phyloP scores from a whole-genome alignment of 1,284 basidiomycete genomes.

The Sporisorium exsertum region DNA sequence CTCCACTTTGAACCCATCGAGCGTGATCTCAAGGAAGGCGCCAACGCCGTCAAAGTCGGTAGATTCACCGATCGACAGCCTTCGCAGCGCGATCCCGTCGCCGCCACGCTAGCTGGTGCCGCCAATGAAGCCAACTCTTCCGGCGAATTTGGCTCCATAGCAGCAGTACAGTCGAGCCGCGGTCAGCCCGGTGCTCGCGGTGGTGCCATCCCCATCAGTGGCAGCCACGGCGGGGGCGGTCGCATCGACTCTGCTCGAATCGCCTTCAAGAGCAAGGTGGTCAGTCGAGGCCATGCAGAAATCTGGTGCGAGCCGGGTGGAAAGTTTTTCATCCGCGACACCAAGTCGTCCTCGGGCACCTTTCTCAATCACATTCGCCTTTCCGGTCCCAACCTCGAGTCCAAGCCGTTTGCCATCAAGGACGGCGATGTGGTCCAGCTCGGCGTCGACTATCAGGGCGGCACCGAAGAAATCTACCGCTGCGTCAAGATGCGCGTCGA shows the following conservation, averaged over 20 bases:
- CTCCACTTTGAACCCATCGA: slow-evolving; percentile 92
- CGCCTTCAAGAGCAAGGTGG: slow-evolving; percentile 96
- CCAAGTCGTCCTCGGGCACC: slow-evolving; percentile 89
- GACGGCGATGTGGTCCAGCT: slow-evolving; percentile 96
- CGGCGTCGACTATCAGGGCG: slow-evolving; percentile 98
- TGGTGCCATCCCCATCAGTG: slow-evolving; percentile 49
- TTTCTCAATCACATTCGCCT: slow-evolving; percentile 95
- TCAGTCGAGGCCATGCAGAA: slow-evolving; percentile 92
- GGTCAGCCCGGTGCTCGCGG: slow-evolving; percentile 50
- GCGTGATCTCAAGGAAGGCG: slow-evolving; percentile 76
- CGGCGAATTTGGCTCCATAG: slow-evolving; percentile 20
- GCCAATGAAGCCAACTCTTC: slow-evolving; percentile 12
- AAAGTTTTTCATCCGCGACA: slow-evolving; percentile 89
- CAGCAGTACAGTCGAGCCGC: slow-evolving; percentile 13
- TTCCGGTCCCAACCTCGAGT: slow-evolving; percentile 82
- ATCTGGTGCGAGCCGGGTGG: slow-evolving; percentile 80
- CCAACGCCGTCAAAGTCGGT: slow-evolving; percentile 82
- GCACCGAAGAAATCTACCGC: slow-evolving; percentile 96
- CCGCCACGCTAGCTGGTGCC: slow-evolving; percentile 9
- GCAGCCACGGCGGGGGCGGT: slow-evolving; percentile 73
- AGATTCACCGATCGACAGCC: slow-evolving; percentile 81
- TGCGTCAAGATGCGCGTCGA: slow-evolving; percentile 97
- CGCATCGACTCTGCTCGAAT: slow-evolving; percentile 70
- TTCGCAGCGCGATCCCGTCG: slow-evolving; percentile 23
- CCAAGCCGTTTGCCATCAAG: slow-evolving; percentile 80